Percentiles rank a stretch among this genome's conserved stretches.
Evolutionary conservation across 129 eudicot genomes (phyloP).

Genomic region (Artemisia annua): DNA sequence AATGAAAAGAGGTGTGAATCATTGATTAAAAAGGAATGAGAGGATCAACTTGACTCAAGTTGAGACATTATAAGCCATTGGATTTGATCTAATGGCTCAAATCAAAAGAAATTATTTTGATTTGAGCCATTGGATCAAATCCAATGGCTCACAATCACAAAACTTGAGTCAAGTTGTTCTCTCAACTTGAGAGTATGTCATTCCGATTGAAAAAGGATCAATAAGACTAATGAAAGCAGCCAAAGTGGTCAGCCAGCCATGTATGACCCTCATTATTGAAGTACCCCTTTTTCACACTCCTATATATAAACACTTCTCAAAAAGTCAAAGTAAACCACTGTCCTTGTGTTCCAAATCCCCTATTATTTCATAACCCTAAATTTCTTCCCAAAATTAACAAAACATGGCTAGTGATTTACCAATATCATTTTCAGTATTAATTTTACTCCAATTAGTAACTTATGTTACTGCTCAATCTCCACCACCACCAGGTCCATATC

Average conservation of each 20-base stretch:
- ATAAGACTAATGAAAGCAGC: not conserved
- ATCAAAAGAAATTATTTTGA: too few species aligned
- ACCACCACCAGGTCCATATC: slow-evolving; percentile 18
- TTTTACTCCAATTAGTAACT: slow-evolving; percentile 6
- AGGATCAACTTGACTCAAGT: too few species aligned
- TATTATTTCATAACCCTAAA: not conserved
- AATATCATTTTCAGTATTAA: not conserved
- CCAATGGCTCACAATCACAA: too few species aligned
- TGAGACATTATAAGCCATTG: too few species aligned
- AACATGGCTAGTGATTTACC: not conserved
- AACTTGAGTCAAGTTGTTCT: too few species aligned
- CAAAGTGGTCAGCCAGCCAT: slow-evolving; percentile 25
- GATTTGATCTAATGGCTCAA: too few species aligned
- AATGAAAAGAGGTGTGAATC: too few species aligned
- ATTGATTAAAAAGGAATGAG: too few species aligned
- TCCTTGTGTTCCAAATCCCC: slow-evolving; percentile 18
- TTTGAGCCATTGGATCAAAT: too few species aligned
- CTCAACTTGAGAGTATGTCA: too few species aligned
- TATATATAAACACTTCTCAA: slow-evolving; percentile 11
- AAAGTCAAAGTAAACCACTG: slow-evolving; percentile 25
- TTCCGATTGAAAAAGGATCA: not conserved
- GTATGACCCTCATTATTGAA: slow-evolving; percentile 16
- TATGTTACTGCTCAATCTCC: slow-evolving; percentile 37
- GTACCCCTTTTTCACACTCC: not conserved
- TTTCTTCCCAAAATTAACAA: too few species aligned